These are phyloP conservation scores for Talaromyces sp. DNA, from an alignment of 2,329 filamentous ascomycete species.

Conservation along the genomic window DNA sequence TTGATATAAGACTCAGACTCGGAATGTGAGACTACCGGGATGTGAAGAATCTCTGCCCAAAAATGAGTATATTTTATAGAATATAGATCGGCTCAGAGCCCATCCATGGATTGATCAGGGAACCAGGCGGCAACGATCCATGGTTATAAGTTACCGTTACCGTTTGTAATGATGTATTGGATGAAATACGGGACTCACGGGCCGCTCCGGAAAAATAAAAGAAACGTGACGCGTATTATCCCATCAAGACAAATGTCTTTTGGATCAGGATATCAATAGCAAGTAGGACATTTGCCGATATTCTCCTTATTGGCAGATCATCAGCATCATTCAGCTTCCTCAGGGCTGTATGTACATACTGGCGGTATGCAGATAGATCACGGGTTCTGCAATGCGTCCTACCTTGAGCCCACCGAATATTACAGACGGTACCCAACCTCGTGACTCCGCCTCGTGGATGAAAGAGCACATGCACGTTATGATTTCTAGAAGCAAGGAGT, in stretches of 20 bases:
- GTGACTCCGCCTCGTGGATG: slow-evolving; percentile 1
- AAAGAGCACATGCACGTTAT: not conserved
- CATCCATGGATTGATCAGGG: slow-evolving; percentile 3
- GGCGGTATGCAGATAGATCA: not conserved
- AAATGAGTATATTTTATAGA: not conserved
- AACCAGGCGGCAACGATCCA: slow-evolving; percentile 4
- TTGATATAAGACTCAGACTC: not conserved
- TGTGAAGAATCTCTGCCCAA: not conserved
- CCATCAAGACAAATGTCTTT: not conserved
- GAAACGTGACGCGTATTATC: not conserved
- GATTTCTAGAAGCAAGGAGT: slow-evolving; percentile 2
- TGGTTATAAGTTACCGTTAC: not conserved
- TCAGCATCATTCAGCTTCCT: not conserved
- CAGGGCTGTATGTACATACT: not conserved
- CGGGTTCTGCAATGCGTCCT: not conserved
- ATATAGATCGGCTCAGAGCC: not conserved
- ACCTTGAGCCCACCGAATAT: not conserved
- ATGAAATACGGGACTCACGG: not conserved
- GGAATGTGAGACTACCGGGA: not conserved
- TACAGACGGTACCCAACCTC: not conserved
- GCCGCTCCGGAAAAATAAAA: not conserved
- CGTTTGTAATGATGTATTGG: not conserved
- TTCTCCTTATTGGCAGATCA: not conserved
- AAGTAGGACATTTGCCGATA: not conserved
- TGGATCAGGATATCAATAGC: not conserved